A percentile compares a stretch with the other conserved stretches of the same genome.
These are phyloP conservation scores for Penicillium cataractarum DNA, from an alignment of 495 filamentous ascomycete species.

Conservation along the genomic window DNA sequence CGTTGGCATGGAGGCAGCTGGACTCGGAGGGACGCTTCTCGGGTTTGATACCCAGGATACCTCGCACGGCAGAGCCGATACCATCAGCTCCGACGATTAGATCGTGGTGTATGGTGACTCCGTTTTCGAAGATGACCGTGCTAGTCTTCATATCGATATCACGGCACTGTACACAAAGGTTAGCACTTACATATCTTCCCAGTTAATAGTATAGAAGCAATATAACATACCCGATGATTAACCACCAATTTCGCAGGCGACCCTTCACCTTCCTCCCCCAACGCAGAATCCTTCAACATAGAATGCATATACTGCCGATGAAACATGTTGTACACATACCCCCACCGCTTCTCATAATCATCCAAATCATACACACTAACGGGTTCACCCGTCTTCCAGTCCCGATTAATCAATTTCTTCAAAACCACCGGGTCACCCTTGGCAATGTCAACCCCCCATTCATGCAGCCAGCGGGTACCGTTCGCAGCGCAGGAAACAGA, in stretches of 20 bases:
- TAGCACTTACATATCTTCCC: no score
- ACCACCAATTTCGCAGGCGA: conserved; percentile 44
- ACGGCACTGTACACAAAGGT: conserved; percentile 32
- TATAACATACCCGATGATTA: conserved; percentile 43
- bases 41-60: conserved; percentile 45
- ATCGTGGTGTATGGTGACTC: conserved; percentile 35
- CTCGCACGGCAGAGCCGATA: conserved; percentile 47
- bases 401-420: conserved; percentile 51
- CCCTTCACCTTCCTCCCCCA: conserved; percentile 47
- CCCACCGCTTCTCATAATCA: conserved; percentile 50
- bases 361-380: conserved; percentile 49
- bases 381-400: conserved; percentile 52
- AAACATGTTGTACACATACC: conserved; percentile 58
- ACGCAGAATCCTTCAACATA: conserved; percentile 54
- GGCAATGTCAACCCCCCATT: conserved; percentile 47
- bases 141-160: conserved; percentile 42
- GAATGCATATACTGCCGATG: conserved; percentile 59
- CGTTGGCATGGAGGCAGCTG: conserved; percentile 51
- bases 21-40: conserved; percentile 49
- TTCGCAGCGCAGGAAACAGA: conserved; percentile 51
- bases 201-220: no score
- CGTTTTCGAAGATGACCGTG: conserved; percentile 44
- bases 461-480: conserved; percentile 49
- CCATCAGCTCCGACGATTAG: conserved; percentile 51
- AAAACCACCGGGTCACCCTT: conserved; percentile 53